These are phyloP conservation scores for Priceomyces carsonii DNA, from an alignment of 805 yeast genomes.

Conservation along the genomic window DNA sequence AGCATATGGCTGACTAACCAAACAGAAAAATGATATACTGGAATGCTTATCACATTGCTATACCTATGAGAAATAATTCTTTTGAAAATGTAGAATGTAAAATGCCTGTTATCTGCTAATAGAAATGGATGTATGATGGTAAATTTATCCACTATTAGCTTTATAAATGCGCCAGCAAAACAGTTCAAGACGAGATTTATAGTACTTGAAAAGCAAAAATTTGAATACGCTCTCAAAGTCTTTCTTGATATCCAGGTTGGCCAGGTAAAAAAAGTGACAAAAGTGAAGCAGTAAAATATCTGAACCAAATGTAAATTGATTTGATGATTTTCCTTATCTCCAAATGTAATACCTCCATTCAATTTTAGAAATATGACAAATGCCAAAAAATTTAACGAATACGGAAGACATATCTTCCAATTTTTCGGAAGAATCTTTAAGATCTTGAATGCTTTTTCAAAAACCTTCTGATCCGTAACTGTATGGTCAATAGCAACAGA, in stretches of 20 bases:
- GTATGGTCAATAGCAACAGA: constrained; percentile 54
- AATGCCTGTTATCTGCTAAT: constrained; percentile 92
- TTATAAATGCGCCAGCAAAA: constrained; percentile 29
- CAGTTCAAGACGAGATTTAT: constrained; percentile 16
- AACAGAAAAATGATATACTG: constrained; percentile 67
- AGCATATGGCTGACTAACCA: constrained; percentile 29
- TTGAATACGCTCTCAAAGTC: constrained; percentile 41
- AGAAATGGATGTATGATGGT: constrained; percentile 88
- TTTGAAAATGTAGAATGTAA: constrained; percentile 82
- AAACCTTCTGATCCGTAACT: constrained; percentile 19
- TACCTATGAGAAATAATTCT: constrained; percentile 54
- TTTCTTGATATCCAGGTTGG: constrained; percentile 68
- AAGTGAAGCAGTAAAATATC: constrained; percentile 71
- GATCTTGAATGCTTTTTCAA: constrained; percentile 12
- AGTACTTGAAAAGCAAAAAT: constrained; percentile 23
- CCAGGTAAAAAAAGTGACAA: constrained; percentile 61
- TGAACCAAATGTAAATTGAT: constrained; percentile 76
- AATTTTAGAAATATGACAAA: constrained; percentile 59
- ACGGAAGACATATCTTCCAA: constrained; percentile 47
- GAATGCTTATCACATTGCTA: constrained; percentile 52
- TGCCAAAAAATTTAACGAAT: constrained; percentile 45
- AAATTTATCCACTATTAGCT: constrained; percentile 51
- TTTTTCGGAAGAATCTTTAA: constrained; percentile 14
- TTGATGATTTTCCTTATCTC: constrained; percentile 86
- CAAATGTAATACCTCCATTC: constrained; percentile 87